A percentile compares a stretch with the other conserved stretches of the same genome.
Evolutionary conservation across 2,329 filamentous ascomycete genomes (phyloP).

Genomic region (Xylaria sp.): DNA sequence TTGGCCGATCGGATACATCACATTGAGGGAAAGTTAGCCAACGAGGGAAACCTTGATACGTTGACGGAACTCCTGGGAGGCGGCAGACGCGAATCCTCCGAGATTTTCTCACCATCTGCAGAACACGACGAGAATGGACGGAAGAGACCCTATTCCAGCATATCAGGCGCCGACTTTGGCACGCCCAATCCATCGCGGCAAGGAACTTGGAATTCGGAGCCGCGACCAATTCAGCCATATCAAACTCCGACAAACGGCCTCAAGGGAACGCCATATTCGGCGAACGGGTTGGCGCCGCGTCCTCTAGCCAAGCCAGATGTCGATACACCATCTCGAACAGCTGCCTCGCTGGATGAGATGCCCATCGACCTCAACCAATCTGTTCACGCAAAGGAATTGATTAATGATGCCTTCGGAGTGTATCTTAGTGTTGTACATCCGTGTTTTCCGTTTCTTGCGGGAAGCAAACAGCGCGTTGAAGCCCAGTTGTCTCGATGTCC

Average conservation of each 20-base stretch:
- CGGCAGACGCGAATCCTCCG: slow-evolving; percentile 54
- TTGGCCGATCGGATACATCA: slow-evolving; percentile 84
- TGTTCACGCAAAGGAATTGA: slow-evolving; percentile 51
- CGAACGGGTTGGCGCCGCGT: slow-evolving; percentile 59
- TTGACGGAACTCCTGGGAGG: slow-evolving; percentile 54
- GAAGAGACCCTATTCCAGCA: slow-evolving; percentile 52
- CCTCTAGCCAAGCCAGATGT: slow-evolving; percentile 53
- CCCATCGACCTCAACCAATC: slow-evolving; percentile 49
- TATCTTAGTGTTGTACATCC: slow-evolving; percentile 74
- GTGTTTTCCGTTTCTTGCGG: slow-evolving; percentile 72
- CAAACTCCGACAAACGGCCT: slow-evolving; percentile 49
- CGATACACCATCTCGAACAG: slow-evolving; percentile 51
- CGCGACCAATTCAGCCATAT: slow-evolving; percentile 56
- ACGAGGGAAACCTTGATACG: slow-evolving; percentile 59
- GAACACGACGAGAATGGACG: slow-evolving; percentile 51
- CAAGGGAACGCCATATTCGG: slow-evolving; percentile 49
- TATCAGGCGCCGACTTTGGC: slow-evolving; percentile 49
- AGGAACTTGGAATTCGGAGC: slow-evolving; percentile 60
- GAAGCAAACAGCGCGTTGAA: slow-evolving; percentile 65
- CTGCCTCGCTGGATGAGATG: slow-evolving; percentile 46
- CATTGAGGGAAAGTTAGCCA: slow-evolving; percentile 80
- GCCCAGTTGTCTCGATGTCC: slow-evolving; percentile 67
- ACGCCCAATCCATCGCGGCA: slow-evolving; percentile 57
- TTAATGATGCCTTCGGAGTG: slow-evolving; percentile 59
- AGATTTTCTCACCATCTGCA: slow-evolving; percentile 64